Evolutionary conservation across 768 basidiomycete species (phyloP).

Genomic region (Panaeolus cyanescens): DNA sequence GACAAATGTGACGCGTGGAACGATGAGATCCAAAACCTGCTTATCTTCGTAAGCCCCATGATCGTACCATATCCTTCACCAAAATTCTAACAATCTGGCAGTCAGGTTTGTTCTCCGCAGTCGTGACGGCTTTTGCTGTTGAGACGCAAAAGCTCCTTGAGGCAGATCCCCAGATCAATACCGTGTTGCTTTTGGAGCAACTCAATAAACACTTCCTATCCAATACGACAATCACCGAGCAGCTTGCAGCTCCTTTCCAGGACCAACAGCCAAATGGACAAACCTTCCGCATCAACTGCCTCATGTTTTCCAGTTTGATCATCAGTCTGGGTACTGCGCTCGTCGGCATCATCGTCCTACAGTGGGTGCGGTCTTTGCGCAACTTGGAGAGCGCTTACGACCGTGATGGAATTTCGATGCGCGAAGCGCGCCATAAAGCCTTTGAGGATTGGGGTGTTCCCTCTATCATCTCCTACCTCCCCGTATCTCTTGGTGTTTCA

Average conservation of each 20-base stretch:
- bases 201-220: neutral
- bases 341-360: neutral
- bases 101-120: neutral
- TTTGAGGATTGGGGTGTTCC: neutral
- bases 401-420: neutral
- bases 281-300: neutral
- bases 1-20: neutral
- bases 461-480: neutral
- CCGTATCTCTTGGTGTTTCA: neutral
- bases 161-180: neutral
- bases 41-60: neutral
- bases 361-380: neutral
- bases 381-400: neutral
- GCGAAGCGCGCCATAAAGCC: neutral
- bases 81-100: neutral
- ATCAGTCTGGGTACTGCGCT: neutral
- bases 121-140: neutral
- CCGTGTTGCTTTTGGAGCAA: neutral
- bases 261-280: neutral
- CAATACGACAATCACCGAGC: neutral
- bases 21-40: neutral
- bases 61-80: neutral
- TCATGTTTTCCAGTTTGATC: neutral
- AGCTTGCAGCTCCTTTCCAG: neutral
- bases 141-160: neutral